phyloP scores from a whole-genome alignment of 2,329 filamentous ascomycete species.

The Dothideomycetidae sp. region DNA sequence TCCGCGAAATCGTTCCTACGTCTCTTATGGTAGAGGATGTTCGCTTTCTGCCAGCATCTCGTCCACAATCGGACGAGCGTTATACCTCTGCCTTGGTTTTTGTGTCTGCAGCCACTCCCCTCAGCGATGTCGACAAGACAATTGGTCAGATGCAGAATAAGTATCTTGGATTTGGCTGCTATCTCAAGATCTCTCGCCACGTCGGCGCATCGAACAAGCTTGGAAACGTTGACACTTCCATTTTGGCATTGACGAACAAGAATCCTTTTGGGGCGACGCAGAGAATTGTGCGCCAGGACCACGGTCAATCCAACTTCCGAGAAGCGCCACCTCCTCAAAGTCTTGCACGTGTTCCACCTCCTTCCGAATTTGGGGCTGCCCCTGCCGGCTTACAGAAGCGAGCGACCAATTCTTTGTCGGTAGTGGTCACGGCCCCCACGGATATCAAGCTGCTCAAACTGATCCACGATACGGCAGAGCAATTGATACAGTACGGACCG shows the following conservation, averaged over 20 bases:
- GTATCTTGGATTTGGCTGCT: conserved; percentile 74
- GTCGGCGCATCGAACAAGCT: conserved; percentile 49
- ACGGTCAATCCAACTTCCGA: conserved; percentile 25
- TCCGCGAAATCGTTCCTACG: conserved; percentile 36
- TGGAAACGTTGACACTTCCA: conserved; percentile 15
- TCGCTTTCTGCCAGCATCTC: conserved; percentile 45
- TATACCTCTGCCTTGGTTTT: conserved; percentile 68
- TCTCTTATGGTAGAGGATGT: conserved; percentile 57
- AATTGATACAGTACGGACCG: conserved; percentile 40
- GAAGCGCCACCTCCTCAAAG: conserved; percentile 35
- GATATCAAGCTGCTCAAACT: conserved; percentile 67
- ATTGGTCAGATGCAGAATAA: conserved; percentile 67
- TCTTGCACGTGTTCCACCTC: conserved; percentile 60
- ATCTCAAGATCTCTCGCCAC: conserved; percentile 66
- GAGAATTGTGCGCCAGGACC: conserved; percentile 25
- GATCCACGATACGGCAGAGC: conserved; percentile 79
- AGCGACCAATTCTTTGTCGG: conserved; percentile 12
- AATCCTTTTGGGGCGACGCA: conserved; percentile 61
- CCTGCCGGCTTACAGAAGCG: conserved; percentile 47
- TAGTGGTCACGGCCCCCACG: conserved; percentile 50
- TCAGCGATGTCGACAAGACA: conserved; percentile 66
- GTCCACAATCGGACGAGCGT: conserved; percentile 27
- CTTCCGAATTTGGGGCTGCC: conserved; percentile 50
- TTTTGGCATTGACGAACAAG: conserved; percentile 28
- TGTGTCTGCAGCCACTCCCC: conserved; percentile 63